Evolutionary conservation across 805 yeast genomes (phyloP).

Genomic region (Cyberlindnera xylosilytica): DNA sequence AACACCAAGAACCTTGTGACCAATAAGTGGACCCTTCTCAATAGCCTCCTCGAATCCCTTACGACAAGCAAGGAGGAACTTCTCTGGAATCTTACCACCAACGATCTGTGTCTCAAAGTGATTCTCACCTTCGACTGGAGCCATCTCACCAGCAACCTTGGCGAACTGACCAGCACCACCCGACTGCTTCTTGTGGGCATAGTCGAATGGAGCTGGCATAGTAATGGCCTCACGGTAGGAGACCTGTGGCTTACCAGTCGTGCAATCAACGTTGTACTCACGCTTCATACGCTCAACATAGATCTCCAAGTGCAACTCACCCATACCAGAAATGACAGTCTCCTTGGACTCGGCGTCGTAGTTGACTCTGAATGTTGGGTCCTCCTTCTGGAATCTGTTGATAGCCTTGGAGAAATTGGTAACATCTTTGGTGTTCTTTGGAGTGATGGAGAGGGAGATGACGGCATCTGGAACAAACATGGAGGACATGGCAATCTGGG

Average conservation of each 20-base stretch:
- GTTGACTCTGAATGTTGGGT: conserved; percentile 94
- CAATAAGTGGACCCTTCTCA: conserved; percentile 95
- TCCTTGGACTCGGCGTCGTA: conserved; percentile 91
- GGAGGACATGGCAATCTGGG: conserved; percentile 87
- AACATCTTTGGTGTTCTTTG: conserved; percentile 74
- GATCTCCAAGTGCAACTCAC: conserved; percentile 94
- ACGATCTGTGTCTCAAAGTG: conserved; percentile 82
- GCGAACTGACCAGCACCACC: conserved; percentile 99
- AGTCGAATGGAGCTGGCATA: conserved; percentile 73
- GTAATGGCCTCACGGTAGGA: conserved; percentile 94
- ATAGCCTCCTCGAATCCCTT: conserved; percentile 94
- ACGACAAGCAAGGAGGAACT: conserved; percentile 88
- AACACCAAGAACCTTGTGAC: conserved; percentile 90
- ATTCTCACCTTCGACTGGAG: conserved; percentile 64
- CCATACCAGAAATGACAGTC: conserved; percentile 96
- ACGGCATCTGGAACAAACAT: conserved; percentile 99
- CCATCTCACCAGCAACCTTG: conserved; percentile 83
- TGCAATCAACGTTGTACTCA: conserved; percentile 93
- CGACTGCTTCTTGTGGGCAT: conserved; percentile 94
- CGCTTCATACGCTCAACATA: conserved; percentile 98
- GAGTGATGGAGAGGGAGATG: conserved; percentile 85
- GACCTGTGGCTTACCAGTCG: conserved; percentile 96
- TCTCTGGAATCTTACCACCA: conserved; percentile 96
- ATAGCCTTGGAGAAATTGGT: conserved; percentile 94
- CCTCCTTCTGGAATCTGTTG: conserved; percentile 97